Evolutionary conservation across 2,329 filamentous ascomycete genomes (phyloP), one percentile per base, ranked within the genome.

Genomic region (Herpotrichia juniperi): DNA sequence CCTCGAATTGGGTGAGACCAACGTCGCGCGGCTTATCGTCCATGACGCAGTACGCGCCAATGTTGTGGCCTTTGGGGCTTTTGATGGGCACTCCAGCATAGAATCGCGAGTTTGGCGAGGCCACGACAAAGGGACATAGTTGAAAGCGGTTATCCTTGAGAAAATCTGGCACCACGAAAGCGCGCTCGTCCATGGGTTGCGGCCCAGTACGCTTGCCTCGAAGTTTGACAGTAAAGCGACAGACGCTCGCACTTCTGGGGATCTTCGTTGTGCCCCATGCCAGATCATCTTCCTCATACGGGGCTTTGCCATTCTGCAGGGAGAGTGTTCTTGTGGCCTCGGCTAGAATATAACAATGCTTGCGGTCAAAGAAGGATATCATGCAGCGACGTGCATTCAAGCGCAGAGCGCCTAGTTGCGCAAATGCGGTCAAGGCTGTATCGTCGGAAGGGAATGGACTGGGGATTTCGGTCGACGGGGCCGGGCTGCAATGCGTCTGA

Each of bases 11-110:
- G 10, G 72, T 73, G 16, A 88, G 62, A 0, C 79, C 81, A 8
- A 16, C 40, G 35, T 80, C 61, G 12, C 83, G 80, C 0, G 82
- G 79, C n/a, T 76, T 75, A 37, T 82, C 79, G 57, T 88, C 85
- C 2, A 86, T 73, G 2, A 88, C 79, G 46, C 82, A 81, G 52
- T 86, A 84, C 10, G 79, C 80, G 9, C 87, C 87, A 49, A 89
- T 83, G 42, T 80, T 79, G 58, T 82, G 80, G 24, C 82, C 79
- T 30, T 78, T 80, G 0, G 79, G 79, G 2, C 83, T 85, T 22
- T 80, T 79, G 48, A 89, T 82, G 0, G 86, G 86, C 0, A 87
- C 85, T 16, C 81, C 82, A 5, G 82, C 82, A 52, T 84, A 83
- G 61, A 85, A 85, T 2, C 68, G 63, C 16, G 64, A 61, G 28